Conservation (phyloP, 2,329 filamentous ascomycete species). For the Coniosporium tulheliwenetii region DNA sequence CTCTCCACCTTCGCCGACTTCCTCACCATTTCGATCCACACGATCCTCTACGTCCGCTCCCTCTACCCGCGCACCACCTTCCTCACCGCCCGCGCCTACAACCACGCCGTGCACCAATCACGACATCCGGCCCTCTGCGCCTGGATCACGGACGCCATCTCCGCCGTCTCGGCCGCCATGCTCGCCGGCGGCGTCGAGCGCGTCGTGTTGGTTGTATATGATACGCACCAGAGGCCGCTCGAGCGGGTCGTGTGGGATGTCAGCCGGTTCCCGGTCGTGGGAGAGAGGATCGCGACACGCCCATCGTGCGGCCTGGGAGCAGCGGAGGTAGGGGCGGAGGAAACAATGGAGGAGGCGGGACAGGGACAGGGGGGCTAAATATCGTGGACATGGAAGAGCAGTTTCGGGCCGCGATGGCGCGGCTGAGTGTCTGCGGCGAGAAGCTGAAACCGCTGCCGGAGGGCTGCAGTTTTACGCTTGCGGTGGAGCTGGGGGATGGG, state of each 20-base stretch:
- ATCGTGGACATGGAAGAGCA: conserved; percentile 51
- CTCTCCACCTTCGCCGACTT: conserved; percentile 62
- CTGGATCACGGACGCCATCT: conserved; percentile 71
- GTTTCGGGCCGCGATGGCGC: conserved; percentile 49
- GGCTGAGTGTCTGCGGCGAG: conserved; percentile 44
- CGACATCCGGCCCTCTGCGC: conserved; percentile 73
- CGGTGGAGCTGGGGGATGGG: conserved; percentile 53
- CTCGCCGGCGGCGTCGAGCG: conserved; percentile 39
- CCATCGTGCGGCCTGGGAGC: conserved; percentile 25
- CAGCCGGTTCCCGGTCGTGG: conserved; percentile 34
- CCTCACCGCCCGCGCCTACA: conserved; percentile 64
- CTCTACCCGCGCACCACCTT: conserved; percentile 71
- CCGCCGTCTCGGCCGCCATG: conserved; percentile 56
- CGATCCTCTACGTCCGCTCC: conserved; percentile 65
- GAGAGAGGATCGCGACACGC: conserved; percentile 38
- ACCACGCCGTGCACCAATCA: conserved; percentile 69
- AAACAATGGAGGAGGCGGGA: conserved; percentile 10
- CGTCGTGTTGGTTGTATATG: conserved; percentile 41
- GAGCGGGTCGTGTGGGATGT: conserved; percentile 47
- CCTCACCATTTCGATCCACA: conserved; percentile 69
- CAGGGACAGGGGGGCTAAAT: conserved; percentile 10
- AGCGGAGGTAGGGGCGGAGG: too few relatives aligned
- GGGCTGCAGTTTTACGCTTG: conserved; percentile 60
- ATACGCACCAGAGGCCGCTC: conserved; percentile 33
- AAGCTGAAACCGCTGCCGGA: conserved; percentile 42